These are phyloP conservation scores for Clavulina sp. DNA, from an alignment of 768 basidiomycete species.

Conservation along the genomic window DNA sequence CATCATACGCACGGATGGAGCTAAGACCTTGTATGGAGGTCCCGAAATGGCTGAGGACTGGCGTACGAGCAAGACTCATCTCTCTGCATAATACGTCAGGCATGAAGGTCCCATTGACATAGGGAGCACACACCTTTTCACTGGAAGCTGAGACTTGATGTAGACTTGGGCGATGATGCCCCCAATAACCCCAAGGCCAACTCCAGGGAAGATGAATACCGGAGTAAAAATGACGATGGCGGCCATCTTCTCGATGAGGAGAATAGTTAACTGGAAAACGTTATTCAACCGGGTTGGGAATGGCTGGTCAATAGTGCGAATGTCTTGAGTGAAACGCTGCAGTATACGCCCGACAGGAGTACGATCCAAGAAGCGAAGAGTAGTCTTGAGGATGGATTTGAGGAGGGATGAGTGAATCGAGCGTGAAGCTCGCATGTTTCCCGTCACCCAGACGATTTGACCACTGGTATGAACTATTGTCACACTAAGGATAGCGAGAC, in stretches of 20 bases:
- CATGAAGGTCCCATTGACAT: constrained; percentile 6
- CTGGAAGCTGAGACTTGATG: constrained; percentile 22
- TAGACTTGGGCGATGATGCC: constrained; percentile 20
- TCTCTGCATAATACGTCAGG: constrained; percentile 10
- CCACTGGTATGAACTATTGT: not conserved
- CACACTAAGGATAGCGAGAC: too few species aligned
- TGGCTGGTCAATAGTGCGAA: constrained; percentile 8
- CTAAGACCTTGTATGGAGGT: constrained; percentile 12
- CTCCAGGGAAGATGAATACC: constrained; percentile 11
- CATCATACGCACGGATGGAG: constrained; percentile 24
- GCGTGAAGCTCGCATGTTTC: constrained; percentile 35
- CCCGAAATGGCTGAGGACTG: constrained; percentile 14
- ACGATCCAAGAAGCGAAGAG: constrained; percentile 22
- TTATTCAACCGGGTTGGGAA: not conserved
- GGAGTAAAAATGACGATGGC: constrained; percentile 12
- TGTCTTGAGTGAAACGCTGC: constrained; percentile 14
- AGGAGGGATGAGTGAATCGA: constrained; percentile 35
- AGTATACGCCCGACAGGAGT: constrained; percentile 14
- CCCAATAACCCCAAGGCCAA: constrained; percentile 14
- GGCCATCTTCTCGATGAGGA: constrained; percentile 12
- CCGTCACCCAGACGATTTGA: too few species aligned
- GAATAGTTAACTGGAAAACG: constrained; percentile 9
- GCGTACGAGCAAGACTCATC: constrained; percentile 22
- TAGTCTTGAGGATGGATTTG: constrained; percentile 37
- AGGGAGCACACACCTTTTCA: constrained; percentile 15